These are phyloP conservation scores for Solanum piurae DNA, from an alignment of 257 asterid genomes.

Conservation along the genomic window DNA sequence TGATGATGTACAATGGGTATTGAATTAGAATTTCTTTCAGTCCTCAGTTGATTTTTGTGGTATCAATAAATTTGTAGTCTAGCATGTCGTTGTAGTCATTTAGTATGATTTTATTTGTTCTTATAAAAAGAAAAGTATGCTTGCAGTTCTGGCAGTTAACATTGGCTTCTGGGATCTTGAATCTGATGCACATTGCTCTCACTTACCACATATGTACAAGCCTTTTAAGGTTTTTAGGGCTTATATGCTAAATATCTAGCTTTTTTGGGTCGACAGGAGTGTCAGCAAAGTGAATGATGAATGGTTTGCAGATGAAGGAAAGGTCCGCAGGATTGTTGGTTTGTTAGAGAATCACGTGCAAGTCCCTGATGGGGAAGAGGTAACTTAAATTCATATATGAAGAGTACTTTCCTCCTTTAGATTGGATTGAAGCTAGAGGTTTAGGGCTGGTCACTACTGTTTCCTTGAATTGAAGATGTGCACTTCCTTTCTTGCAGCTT, in stretches of 20 bases:
- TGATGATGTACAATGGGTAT: not conserved
- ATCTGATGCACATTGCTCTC: not conserved
- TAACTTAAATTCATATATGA: constrained; percentile 9
- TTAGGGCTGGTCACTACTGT: not conserved
- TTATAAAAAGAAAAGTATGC: not conserved
- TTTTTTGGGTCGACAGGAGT: constrained; percentile 57
- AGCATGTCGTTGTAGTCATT: not conserved
- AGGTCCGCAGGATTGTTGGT: constrained; percentile 77
- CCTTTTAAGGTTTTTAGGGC: not conserved
- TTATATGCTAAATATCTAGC: not conserved
- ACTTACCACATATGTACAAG: not conserved
- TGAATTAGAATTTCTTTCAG: not conserved
- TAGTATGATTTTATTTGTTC: not conserved
- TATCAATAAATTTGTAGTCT: not conserved
- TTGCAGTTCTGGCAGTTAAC: not conserved
- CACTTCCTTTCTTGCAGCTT: constrained; percentile 37
- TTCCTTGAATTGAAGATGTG: not conserved
- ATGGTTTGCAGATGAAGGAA: constrained; percentile 93
- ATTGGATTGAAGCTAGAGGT: not conserved
- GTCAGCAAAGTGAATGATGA: constrained; percentile 93
- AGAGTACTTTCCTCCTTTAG: not conserved
- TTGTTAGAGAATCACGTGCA: constrained; percentile 57
- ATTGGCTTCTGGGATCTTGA: not conserved
- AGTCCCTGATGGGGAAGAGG: constrained; percentile 65
- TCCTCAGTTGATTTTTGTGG: not conserved